A percentile compares a stretch with the other conserved stretches of the same genome.
phyloP scores from a whole-genome alignment of 495 filamentous ascomycete genomes.

The Parmelia sp. region DNA sequence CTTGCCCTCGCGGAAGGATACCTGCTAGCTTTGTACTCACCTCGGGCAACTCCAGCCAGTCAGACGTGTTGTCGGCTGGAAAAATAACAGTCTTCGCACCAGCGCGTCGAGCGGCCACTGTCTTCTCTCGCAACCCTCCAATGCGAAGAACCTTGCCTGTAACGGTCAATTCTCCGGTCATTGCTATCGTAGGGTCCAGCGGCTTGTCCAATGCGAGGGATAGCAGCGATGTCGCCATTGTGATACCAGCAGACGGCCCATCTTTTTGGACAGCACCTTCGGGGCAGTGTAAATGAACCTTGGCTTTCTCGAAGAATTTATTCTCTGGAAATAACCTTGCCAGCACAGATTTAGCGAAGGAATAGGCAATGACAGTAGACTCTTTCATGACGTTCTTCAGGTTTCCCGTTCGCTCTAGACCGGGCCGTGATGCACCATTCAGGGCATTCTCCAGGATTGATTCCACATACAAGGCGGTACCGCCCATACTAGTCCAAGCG shows the following conservation, averaged over 20 bases:
- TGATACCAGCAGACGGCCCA: constrained; percentile 89
- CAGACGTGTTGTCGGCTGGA: constrained; percentile 85
- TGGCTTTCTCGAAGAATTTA: constrained; percentile 92
- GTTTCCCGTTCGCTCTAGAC: constrained; percentile 87
- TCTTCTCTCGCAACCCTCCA: constrained; percentile 95
- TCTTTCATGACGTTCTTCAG: constrained; percentile 98
- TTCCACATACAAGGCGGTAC: constrained; percentile 93
- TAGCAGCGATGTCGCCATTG: constrained; percentile 90
- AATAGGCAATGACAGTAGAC: constrained; percentile 88
- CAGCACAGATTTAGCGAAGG: constrained; percentile 85
- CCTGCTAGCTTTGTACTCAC: constrained; percentile 46
- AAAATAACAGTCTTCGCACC: constrained; percentile 95
- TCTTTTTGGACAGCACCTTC: constrained; percentile 97
- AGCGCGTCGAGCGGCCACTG: constrained; percentile 90
- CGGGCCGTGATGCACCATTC: constrained; percentile 60
- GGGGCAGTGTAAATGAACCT: constrained; percentile 92
- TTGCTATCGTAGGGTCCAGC: constrained; percentile 82
- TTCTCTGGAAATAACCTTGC: constrained; percentile 80
- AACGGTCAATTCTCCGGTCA: constrained; percentile 97
- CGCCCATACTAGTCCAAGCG: constrained; percentile 97
- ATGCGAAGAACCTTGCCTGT: constrained; percentile 97
- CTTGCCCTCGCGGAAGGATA: constrained; percentile 5
- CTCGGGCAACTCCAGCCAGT: constrained; percentile 97
- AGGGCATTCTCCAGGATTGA: constrained; percentile 85
- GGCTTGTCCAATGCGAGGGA: constrained; percentile 72